Evolutionary conservation across 1,284 basidiomycete genomes (phyloP).

Genomic region (Athelia sp.): DNA sequence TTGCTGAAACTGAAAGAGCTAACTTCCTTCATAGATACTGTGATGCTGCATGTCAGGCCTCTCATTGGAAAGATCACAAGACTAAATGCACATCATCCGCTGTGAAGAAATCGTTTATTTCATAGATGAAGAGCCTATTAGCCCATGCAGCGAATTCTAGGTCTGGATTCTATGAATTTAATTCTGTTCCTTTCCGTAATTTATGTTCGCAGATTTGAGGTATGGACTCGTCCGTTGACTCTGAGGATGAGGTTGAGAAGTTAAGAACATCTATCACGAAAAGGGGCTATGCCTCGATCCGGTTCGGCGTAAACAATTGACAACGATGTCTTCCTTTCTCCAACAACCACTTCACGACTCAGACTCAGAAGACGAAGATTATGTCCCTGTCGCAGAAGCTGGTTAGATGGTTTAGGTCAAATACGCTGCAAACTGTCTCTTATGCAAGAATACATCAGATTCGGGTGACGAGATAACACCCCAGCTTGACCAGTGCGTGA

Average conservation of each 20-base stretch:
- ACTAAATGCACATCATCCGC: constrained; percentile 22
- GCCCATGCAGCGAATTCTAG: no score
- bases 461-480: constrained; percentile 26
- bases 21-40: no score
- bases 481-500: constrained; percentile 21
- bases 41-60: constrained; percentile 43
- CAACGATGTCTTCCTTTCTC: constrained; percentile 1
- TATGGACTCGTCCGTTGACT: no score
- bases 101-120: background rate
- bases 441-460: constrained; percentile 20
- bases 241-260: no score
- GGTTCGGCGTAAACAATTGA: background rate
- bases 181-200: no score
- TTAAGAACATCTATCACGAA: no score
- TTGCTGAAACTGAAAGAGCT: no score
- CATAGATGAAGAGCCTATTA: no score
- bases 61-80: constrained; percentile 45
- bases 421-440: no score
- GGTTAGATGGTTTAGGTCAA: constrained; percentile 14
- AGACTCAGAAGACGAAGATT: constrained; percentile 70
- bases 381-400: constrained; percentile 45
- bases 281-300: no score
- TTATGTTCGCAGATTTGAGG: no score
- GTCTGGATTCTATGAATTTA: no score
- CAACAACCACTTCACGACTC: constrained; percentile 19